Evolutionary conservation across 2,329 filamentous ascomycete species (phyloP).

Genomic region (Gyromitra esculenta): DNA sequence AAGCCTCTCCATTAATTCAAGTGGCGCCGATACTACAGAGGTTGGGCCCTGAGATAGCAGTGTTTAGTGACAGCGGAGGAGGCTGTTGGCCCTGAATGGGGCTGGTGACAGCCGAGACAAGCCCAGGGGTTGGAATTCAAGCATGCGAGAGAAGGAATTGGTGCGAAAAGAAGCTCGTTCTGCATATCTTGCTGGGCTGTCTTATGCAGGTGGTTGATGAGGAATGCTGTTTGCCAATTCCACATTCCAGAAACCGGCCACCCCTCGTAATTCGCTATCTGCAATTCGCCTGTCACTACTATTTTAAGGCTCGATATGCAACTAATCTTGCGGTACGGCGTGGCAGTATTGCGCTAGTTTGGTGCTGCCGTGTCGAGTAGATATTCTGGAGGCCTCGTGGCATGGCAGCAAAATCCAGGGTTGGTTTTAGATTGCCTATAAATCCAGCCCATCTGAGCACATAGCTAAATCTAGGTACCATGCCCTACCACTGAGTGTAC

Average conservation of each 20-base stretch:
- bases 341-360: background rate
- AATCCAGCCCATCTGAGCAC: background rate
- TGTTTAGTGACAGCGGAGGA: background rate
- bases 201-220: slow-evolving; percentile 35
- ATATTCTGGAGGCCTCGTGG: background rate
- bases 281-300: background rate
- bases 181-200: slow-evolving; percentile 8
- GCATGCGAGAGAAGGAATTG: slow-evolving; percentile 23
- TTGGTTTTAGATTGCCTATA: background rate
- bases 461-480: too few species aligned
- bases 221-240: slow-evolving; percentile 24
- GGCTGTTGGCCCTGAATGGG: slow-evolving; percentile 1
- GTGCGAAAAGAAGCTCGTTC: slow-evolving; percentile 1
- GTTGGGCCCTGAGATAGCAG: slow-evolving; percentile 21
- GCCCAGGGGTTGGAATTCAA: slow-evolving; percentile 17
- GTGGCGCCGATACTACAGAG: slow-evolving; percentile 33
- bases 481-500: background rate
- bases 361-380: background rate
- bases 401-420: background rate
- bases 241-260: slow-evolving; percentile 28
- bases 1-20: slow-evolving; percentile 28
- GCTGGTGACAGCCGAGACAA: background rate
- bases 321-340: background rate
- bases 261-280: background rate
- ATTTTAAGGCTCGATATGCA: background rate